These are phyloP conservation scores for Prillingera fragicola DNA, from an alignment of 1,284 basidiomycete genomes.

Conservation along the genomic window DNA sequence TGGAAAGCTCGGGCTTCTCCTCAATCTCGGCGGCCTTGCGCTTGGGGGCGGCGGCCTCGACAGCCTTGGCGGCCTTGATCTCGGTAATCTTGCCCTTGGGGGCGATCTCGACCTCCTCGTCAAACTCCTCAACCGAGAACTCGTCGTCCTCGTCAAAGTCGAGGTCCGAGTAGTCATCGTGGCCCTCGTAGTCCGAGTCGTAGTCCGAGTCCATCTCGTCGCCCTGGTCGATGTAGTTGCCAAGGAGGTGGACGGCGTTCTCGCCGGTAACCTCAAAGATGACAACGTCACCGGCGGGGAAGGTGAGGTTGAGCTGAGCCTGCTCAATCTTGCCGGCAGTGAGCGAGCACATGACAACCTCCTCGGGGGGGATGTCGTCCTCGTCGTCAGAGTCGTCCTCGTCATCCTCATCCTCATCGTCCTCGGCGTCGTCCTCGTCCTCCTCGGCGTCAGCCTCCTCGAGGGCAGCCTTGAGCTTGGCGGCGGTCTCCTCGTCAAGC, in stretches of 20 bases:
- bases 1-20: conserved; percentile 24
- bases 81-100: conserved; percentile 20
- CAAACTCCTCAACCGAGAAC: conserved; percentile 50
- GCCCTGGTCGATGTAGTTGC: conserved; percentile 71
- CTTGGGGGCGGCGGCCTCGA: conserved; percentile 7
- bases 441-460: conserved; percentile 51
- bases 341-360: conserved; percentile 51
- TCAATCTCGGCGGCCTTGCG: conserved; percentile 18
- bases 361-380: conserved; percentile 47
- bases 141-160: conserved; percentile 52
- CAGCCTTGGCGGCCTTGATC: conserved; percentile 7
- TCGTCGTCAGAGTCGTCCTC: conserved; percentile 45
- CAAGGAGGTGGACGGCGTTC: conserved; percentile 79
- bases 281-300: conserved; percentile 66
- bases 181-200: conserved; percentile 50
- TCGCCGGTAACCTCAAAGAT: conserved; percentile 73
- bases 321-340: conserved; percentile 65
- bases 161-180: conserved; percentile 49
- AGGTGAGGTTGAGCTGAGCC: conserved; percentile 64
- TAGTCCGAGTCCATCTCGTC: conserved; percentile 46
- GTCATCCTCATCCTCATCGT: conserved; percentile 48
- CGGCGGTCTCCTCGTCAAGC: conserved; percentile 41
- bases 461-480: conserved; percentile 38
- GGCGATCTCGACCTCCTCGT: conserved; percentile 47
- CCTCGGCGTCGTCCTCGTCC: conserved; percentile 42